A percentile compares a stretch with the other conserved stretches of the same genome.
These are phyloP conservation scores for Viola pubescens DNA, from an alignment of 441 rosid genomes.

Conservation along the genomic window DNA sequence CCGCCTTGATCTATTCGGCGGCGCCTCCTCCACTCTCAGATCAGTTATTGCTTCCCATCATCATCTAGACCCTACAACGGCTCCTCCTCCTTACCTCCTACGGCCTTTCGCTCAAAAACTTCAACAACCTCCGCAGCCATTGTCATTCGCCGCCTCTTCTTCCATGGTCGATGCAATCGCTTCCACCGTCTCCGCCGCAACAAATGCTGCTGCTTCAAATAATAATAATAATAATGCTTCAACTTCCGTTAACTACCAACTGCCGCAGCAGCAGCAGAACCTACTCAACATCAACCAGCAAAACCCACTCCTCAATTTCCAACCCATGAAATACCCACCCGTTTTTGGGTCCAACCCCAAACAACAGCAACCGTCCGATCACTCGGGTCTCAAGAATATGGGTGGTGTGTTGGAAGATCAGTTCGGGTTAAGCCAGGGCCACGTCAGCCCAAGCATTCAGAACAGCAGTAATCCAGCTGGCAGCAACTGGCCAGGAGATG, in stretches of 20 bases:
- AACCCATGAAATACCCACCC: conserved; percentile 26
- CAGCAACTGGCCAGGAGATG: background rate
- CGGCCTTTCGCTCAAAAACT: conserved; percentile 50
- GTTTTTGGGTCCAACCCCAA: background rate
- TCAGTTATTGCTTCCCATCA: conserved; percentile 10
- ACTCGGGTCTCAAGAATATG: conserved; percentile 15
- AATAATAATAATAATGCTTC: conserved; percentile 11
- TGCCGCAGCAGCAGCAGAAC: conserved; percentile 29
- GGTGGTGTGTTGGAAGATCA: conserved; percentile 35
- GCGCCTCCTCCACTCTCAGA: conserved; percentile 31
- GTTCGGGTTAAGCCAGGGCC: conserved; percentile 26
- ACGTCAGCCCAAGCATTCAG: conserved; percentile 24
- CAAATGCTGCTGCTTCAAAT: conserved; percentile 8
- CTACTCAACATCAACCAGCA: conserved; percentile 38
- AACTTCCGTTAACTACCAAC: conserved; percentile 25
- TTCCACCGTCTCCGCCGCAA: conserved; percentile 11
- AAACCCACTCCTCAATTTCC: conserved; percentile 38
- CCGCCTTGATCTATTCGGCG: conserved; percentile 60
- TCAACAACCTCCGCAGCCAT: conserved; percentile 20
- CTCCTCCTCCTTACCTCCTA: conserved; percentile 33
- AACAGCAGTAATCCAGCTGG: conserved; percentile 12
- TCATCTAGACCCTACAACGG: conserved; percentile 26
- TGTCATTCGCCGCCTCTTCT: conserved; percentile 25
- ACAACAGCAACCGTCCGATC: conserved; percentile 21
- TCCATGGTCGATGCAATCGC: conserved; percentile 18